Evolutionary conservation across 2,329 filamentous ascomycete species (phyloP).

Genomic region (Colletotrichum phormii): DNA sequence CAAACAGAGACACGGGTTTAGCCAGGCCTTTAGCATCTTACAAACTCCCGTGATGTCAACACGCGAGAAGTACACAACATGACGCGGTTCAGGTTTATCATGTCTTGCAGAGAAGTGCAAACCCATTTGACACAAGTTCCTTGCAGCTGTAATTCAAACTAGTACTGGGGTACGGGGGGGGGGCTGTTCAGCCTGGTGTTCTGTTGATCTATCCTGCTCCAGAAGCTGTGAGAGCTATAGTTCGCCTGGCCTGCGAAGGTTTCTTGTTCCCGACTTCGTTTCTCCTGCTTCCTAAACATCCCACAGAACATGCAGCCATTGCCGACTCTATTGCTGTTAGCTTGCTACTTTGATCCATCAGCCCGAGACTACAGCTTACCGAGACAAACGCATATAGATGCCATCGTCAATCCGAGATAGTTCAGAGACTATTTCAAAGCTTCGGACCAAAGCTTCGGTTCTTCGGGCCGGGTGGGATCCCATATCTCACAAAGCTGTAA

Average conservation of each 20-base stretch:
- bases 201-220: neutral
- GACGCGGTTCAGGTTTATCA: neutral
- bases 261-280: neutral
- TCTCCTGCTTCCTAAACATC: neutral
- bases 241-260: neutral
- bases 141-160: neutral
- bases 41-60: neutral
- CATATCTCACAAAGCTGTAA: neutral
- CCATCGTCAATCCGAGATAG: neutral
- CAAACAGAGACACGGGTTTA: neutral
- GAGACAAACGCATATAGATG: neutral
- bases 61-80: neutral
- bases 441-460: neutral
- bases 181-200: too few species aligned
- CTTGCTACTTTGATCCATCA: neutral
- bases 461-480: neutral
- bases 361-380: neutral
- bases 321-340: neutral
- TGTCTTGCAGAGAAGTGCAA: neutral
- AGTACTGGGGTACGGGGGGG: neutral
- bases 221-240: neutral
- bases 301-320: neutral
- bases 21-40: neutral
- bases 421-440: neutral
- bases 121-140: neutral